Evolutionary conservation across 192 early-diverging fungal species (phyloP).

Genomic region (Allomyces javanicus): DNA sequence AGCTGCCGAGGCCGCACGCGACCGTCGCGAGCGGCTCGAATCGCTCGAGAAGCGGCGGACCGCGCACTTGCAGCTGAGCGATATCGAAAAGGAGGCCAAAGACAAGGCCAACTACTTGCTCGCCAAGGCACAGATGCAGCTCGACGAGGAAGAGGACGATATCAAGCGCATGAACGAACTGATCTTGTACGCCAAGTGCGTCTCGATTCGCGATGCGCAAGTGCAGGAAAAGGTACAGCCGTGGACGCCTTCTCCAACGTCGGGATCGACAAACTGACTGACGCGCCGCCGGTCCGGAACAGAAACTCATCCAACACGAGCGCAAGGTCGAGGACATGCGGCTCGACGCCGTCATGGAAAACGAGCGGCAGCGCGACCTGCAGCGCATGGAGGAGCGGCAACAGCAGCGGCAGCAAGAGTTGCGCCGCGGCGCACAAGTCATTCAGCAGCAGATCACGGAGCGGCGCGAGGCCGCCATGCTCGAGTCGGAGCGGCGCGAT

Average conservation of each 20-base stretch:
- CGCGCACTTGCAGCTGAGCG: constrained; percentile 23
- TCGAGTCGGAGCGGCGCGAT: constrained; percentile 31
- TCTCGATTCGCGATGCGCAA: constrained; percentile 34
- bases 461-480: constrained; percentile 26
- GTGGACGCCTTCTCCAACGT: no score
- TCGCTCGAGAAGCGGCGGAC: constrained; percentile 23
- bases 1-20: constrained; percentile 18
- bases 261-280: no score
- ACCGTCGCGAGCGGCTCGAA: constrained; percentile 27
- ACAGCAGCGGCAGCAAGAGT: constrained; percentile 16
- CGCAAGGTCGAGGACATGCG: constrained; percentile 27
- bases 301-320: constrained; percentile 28
- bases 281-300: not conserved
- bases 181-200: constrained; percentile 44
- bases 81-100: constrained; percentile 28
- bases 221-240: constrained; percentile 30
- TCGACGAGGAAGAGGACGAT: constrained; percentile 45
- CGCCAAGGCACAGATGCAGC: constrained; percentile 34
- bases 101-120: constrained; percentile 33
- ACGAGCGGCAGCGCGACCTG: constrained; percentile 25
- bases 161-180: constrained; percentile 45
- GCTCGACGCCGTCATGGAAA: constrained; percentile 36
- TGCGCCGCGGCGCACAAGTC: constrained; percentile 28
- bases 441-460: constrained; percentile 34
- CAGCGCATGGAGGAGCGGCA: constrained; percentile 29